phyloP scores from a whole-genome alignment of 2,329 filamentous ascomycete genomes.

The Apiospora pterosperma region DNA sequence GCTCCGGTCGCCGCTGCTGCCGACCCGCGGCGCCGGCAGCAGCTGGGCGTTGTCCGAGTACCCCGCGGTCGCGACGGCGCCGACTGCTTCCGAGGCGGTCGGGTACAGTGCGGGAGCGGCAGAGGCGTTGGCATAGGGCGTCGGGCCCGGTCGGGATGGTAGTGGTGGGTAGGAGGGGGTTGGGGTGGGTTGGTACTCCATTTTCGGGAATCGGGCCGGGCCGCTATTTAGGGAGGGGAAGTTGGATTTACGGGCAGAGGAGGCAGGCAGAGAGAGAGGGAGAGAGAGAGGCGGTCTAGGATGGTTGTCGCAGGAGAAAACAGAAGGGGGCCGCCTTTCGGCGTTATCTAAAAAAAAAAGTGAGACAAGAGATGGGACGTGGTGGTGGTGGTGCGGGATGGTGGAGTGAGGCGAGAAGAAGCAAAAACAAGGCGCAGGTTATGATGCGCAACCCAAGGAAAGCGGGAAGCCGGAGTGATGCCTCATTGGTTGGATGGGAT shows the following conservation, averaged over 20 bases:
- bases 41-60: background rate
- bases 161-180: background rate
- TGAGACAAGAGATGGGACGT: background rate
- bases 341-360: background rate
- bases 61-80: no score
- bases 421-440: background rate
- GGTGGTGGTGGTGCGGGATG: background rate
- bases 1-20: constrained; percentile 8
- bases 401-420: background rate
- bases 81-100: background rate
- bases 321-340: background rate
- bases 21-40: background rate
- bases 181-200: constrained; percentile 13
- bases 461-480: background rate
- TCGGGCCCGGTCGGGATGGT: background rate
- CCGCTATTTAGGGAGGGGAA: background rate
- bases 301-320: background rate
- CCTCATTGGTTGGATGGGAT: background rate
- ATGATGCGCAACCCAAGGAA: background rate
- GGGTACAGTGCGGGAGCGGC: background rate
- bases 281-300: background rate
- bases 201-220: background rate
- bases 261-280: no score
- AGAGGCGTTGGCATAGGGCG: background rate
- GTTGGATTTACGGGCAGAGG: background rate